Base-by-base conservation (phyloP, 768 basidiomycete genomes). In the Pleurotus tuber-regium region DNA sequence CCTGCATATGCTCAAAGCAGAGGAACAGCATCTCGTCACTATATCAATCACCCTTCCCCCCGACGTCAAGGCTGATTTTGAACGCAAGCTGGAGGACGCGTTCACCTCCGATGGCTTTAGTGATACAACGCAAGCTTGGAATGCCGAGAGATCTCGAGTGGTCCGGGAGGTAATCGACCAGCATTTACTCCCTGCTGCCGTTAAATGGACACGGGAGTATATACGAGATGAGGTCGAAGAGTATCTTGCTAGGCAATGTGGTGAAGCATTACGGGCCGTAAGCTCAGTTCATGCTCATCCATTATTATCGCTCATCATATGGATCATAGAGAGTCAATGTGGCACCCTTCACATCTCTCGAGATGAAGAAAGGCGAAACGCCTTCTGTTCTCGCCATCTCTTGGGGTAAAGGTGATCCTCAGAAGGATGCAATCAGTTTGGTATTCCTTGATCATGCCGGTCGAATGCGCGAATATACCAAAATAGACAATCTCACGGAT, bases 321-420 rank as follows among this genome's bases (percentile, higher is more conserved):
- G 50, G 44, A 46, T 7, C 23, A 39, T 55, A 97, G 94, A 82
- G 91, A 47, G 78, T 93, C 58, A 87, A 95, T 62, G 83, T 88
- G 7, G 87, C 87, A 4, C 90, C 95, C 1, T 94, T 81, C 60
- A 63, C 69, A 21, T 79, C 80, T 4, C 67, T 74, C 0, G 77
- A 78, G 5, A 82, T 89, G 71, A 83, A 81, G 51, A 70, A 76
- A 47, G 93, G 90, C 10, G 82, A 91, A 61, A 72, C 79, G 33
- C 68, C 94, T 42, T 77, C 86, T 18, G 92, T 98, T 18, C 77
- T 99, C 35, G 91, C 95, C 2, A 67, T 96, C 51, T 96, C 95
- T 5, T 94, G 92, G 86, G 97, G 97, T 30, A 87, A 90, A 69
- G 97, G 97, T 30, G 94, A 97, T 59, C 91, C 92, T 31, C 84